Base-by-base conservation (phyloP, 148 eudicot genomes). In the Oxyria digyna region DNA sequence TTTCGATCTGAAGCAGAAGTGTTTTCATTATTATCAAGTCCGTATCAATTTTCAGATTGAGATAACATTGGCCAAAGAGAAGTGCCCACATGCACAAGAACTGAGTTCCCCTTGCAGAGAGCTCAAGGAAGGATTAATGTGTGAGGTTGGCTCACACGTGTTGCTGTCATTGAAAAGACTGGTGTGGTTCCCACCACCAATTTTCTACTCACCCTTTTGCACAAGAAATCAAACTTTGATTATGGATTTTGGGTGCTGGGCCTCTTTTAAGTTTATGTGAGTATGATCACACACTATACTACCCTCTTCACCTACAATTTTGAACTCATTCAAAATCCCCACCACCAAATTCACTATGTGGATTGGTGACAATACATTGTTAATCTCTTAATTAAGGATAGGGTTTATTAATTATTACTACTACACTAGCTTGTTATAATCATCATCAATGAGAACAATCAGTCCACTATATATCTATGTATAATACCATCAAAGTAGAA, bases 101-200 rank as follows among this genome's bases (percentile, higher is more conserved):
- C n/a, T n/a, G 17, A 32, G 74, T 74, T 68, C 57, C 86, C 83
- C 74, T 73, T 80, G 64, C 74, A 42, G 74, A 73, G 74, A 75
- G 81, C n/a, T n/a, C n/a, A n/a, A n/a, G n/a, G n/a, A n/a, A n/a
- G 55, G 79, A 68, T 73, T 75, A 77, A 64, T 62, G 74, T n/a
- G 70, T 68, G 75, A 80, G 72, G 73, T 73, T 77, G 62, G 75
- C 73, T 78, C 80, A 76, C 82, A 80, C 84, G 82, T 78, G 79
- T 76, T 78, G 82, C 55, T 79, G 80, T 80, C 82, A 76, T 57
- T 74, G 35, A 43, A 55, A 73, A 75, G 54, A 63, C 42, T 42
- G 63, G 42, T 15, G 4, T 68, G 62, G 74, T 63, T 46, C 74
- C 78, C 18, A 29, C 65, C 65, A 59, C 29, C 4, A 27, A n/a